Conservation (phyloP, 345 rosid species). For the Bruguiera sexangula region DNA sequence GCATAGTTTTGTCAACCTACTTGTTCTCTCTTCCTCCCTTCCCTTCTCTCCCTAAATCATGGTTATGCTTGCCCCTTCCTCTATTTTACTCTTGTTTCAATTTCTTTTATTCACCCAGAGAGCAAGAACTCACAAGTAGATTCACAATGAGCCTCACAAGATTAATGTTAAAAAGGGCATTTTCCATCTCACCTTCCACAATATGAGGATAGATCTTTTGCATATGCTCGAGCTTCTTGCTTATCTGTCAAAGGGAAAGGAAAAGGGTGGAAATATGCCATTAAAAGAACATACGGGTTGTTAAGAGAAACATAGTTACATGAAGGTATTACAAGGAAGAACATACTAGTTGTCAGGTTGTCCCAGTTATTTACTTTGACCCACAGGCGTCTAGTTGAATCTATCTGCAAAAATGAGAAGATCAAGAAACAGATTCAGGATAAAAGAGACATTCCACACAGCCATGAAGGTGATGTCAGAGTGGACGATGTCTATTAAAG, state of each 20-base stretch:
- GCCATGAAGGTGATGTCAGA: neutral
- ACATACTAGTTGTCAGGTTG: slow-evolving; percentile 45
- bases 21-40: neutral
- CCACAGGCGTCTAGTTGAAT: slow-evolving; percentile 51
- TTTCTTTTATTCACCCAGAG: no score
- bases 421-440: neutral
- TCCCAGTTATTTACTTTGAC: slow-evolving; percentile 71
- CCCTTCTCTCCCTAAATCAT: no score
- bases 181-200: slow-evolving; percentile 73
- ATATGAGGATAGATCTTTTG: slow-evolving; percentile 82
- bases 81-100: no score
- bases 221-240: slow-evolving; percentile 83
- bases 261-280: neutral
- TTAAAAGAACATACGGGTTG: slow-evolving; percentile 38
- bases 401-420: slow-evolving; percentile 46
- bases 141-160: no score
- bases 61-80: no score
- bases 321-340: neutral
- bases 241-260: slow-evolving; percentile 39
- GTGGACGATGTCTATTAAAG: neutral
- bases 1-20: neutral
- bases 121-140: no score
- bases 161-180: neutral
- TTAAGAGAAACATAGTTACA: slow-evolving; percentile 7
- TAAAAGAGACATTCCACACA: neutral